Evolutionary conservation across 371 early-diverging fungal species (phyloP).

Genomic region (Nematocida major): DNA sequence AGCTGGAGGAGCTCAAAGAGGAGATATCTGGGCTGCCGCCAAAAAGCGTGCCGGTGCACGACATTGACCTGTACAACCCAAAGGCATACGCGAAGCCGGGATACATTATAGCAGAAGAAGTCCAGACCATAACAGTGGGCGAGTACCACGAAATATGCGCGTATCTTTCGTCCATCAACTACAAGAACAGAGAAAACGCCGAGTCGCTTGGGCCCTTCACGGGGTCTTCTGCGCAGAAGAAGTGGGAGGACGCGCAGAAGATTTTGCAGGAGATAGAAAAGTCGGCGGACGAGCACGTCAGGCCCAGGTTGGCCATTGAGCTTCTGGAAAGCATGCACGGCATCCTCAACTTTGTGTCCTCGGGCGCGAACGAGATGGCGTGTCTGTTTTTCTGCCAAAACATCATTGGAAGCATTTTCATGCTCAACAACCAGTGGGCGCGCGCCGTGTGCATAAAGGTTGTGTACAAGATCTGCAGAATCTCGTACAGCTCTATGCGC

Average conservation of each 20-base stretch:
- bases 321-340: conserved; percentile 42
- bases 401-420: conserved; percentile 51
- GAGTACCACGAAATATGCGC: conserved; percentile 20
- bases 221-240: conserved; percentile 56
- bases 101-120: conserved; percentile 18
- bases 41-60: not conserved
- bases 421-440: conserved; percentile 44
- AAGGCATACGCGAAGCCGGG: conserved; percentile 15
- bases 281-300: conserved; percentile 39
- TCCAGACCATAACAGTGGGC: conserved; percentile 25
- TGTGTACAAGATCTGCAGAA: conserved; percentile 57
- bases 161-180: conserved; percentile 44
- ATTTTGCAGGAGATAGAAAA: conserved; percentile 58
- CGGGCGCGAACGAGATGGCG: conserved; percentile 49
- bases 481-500: conserved; percentile 57
- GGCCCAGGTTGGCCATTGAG: conserved; percentile 23
- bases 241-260: conserved; percentile 63
- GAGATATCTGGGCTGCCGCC: not conserved
- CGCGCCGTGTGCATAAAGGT: conserved; percentile 35
- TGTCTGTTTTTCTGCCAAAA: conserved; percentile 58
- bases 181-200: conserved; percentile 48
- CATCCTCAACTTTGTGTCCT: conserved; percentile 21
- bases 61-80: not conserved
- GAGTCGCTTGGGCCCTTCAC: conserved; percentile 56
- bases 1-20: conserved; percentile 22